Conservation (phyloP, 768 basidiomycete species). For the Termitomyces sp. region DNA sequence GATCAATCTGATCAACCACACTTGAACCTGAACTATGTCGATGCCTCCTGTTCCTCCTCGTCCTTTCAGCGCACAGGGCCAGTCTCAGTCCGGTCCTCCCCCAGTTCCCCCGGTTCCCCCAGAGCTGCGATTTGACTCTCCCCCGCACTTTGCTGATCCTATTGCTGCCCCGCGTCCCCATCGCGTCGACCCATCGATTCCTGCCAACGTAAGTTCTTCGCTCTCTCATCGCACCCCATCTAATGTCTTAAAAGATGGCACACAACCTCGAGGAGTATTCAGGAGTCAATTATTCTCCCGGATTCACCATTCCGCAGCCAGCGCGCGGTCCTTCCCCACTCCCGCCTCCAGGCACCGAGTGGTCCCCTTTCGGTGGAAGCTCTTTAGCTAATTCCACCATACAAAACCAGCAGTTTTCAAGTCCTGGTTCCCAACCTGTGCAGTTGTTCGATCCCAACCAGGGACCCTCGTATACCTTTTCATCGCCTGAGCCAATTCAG, state of each 20-base stretch:
- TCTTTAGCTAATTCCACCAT: neutral
- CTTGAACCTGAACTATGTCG: slow-evolving; percentile 9
- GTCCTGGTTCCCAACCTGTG: slow-evolving; percentile 16
- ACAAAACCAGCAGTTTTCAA: slow-evolving; percentile 11
- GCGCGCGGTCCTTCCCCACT: slow-evolving; percentile 21
- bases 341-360: slow-evolving; percentile 19
- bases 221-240: slow-evolving; percentile 1
- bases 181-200: slow-evolving; percentile 54
- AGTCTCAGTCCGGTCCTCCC: slow-evolving; percentile 13
- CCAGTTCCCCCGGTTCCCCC: slow-evolving; percentile 29
- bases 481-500: slow-evolving; percentile 43
- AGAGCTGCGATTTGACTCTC: slow-evolving; percentile 31
- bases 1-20: neutral
- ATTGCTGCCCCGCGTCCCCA: slow-evolving; percentile 67
- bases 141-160: slow-evolving; percentile 51
- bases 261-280: slow-evolving; percentile 49
- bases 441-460: slow-evolving; percentile 15
- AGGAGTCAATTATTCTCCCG: slow-evolving; percentile 23
- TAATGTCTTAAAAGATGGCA: slow-evolving; percentile 50
- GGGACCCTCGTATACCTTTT: slow-evolving; percentile 42
- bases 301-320: slow-evolving; percentile 21
- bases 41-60: slow-evolving; percentile 28
- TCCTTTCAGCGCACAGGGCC: slow-evolving; percentile 19
- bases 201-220: slow-evolving; percentile 54
- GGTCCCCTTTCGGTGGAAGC: slow-evolving; percentile 21